Percentiles rank a stretch among this genome's conserved stretches.
These are phyloP conservation scores for Trichophyton rubrum DNA, from an alignment of 2,329 filamentous ascomycete species.

Conservation along the genomic window DNA sequence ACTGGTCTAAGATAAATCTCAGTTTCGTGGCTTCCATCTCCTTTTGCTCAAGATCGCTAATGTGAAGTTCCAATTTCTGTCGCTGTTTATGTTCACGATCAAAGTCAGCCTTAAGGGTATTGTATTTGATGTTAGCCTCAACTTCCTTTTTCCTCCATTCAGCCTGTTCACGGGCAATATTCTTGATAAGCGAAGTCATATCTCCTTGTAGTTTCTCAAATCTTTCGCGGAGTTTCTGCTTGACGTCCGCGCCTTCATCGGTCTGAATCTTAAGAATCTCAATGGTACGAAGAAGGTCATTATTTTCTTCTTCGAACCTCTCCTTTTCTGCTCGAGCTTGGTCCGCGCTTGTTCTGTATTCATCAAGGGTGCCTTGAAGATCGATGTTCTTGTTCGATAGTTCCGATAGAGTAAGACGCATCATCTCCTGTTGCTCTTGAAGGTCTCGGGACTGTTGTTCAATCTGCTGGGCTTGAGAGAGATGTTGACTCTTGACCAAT, in stretches of 20 bases:
- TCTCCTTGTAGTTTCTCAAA: slow-evolving; percentile 78
- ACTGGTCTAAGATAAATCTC: slow-evolving; percentile 63
- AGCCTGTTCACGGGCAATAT: slow-evolving; percentile 72
- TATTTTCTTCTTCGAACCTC: slow-evolving; percentile 48
- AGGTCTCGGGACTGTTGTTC: slow-evolving; percentile 57
- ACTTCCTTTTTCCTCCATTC: slow-evolving; percentile 58
- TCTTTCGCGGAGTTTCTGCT: slow-evolving; percentile 72
- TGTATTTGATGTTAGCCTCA: slow-evolving; percentile 42
- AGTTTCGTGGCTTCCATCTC: slow-evolving; percentile 67
- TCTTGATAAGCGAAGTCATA: slow-evolving; percentile 64
- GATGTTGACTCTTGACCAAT: slow-evolving; percentile 54
- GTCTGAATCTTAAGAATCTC: slow-evolving; percentile 64
- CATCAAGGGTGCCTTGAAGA: slow-evolving; percentile 49
- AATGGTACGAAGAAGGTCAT: slow-evolving; percentile 60
- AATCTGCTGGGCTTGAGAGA: slow-evolving; percentile 50
- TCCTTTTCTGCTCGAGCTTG: slow-evolving; percentile 49
- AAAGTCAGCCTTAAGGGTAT: slow-evolving; percentile 43
- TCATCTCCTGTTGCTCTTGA: slow-evolving; percentile 51
- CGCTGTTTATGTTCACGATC: slow-evolving; percentile 58
- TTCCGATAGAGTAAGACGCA: slow-evolving; percentile 41
- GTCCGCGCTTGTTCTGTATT: slow-evolving; percentile 49
- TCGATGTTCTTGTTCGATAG: slow-evolving; percentile 49
- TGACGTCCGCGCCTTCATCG: slow-evolving; percentile 72
- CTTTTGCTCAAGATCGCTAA: slow-evolving; percentile 51
- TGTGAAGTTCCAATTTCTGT: slow-evolving; percentile 47